These are phyloP conservation scores for Geranium rotundifolium DNA, from an alignment of 345 rosid genomes.

Conservation along the genomic window DNA sequence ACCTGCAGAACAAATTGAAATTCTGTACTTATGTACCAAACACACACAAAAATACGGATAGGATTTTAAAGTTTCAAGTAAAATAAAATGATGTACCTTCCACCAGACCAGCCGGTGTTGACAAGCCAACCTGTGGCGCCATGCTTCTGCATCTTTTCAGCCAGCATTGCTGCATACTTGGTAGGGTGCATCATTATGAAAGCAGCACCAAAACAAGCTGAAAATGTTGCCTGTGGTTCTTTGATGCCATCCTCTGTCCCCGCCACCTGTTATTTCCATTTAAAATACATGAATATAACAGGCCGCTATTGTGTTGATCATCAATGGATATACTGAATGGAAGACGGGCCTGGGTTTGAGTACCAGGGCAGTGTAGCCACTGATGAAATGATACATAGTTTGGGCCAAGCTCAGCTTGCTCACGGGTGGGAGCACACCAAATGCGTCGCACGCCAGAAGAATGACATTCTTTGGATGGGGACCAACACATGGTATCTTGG, in stretches of 20 bases:
- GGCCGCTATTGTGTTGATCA: no score
- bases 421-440: slow-evolving; percentile 98
- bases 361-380: slow-evolving; percentile 97
- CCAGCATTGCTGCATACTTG: slow-evolving; percentile 89
- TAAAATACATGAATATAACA: neutral
- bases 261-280: slow-evolving; percentile 42
- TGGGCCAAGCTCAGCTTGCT: slow-evolving; percentile 91
- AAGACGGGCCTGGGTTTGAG: no score
- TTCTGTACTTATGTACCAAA: no score
- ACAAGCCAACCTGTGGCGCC: slow-evolving; percentile 97
- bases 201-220: slow-evolving; percentile 98
- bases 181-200: slow-evolving; percentile 97
- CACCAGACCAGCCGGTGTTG: slow-evolving; percentile 98
- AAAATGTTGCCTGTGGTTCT: slow-evolving; percentile 86
- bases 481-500: slow-evolving; percentile 80
- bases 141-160: slow-evolving; percentile 87
- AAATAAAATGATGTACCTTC: slow-evolving; percentile 41
- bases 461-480: slow-evolving; percentile 89
- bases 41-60: no score
- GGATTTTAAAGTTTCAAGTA: no score
- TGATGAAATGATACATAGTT: slow-evolving; percentile 96
- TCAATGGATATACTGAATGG: no score
- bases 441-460: slow-evolving; percentile 90
- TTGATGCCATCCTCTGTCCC: slow-evolving; percentile 92
- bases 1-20: slow-evolving; percentile 28